phyloP scores from a whole-genome alignment of 140 eudicot species.

The Cichorium intybus region DNA sequence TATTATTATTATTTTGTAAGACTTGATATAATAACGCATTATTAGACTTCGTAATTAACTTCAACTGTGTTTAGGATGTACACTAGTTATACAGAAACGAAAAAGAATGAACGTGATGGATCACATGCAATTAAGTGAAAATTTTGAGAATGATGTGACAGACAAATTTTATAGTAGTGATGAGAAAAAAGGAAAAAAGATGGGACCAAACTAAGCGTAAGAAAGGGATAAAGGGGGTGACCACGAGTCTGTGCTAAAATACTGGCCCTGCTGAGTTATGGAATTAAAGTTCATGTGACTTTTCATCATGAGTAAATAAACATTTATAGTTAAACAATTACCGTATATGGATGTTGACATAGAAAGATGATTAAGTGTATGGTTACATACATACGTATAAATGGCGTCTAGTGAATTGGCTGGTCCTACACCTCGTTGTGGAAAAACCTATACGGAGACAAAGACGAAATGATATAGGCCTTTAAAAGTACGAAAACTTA shows the following conservation, averaged over 20 bases:
- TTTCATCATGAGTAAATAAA: conserved; percentile 4
- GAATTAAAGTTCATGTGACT: conserved; percentile 16
- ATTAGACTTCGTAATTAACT: background rate
- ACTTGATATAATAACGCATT: background rate
- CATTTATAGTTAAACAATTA: background rate
- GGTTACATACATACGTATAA: background rate
- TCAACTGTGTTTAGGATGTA: conserved; percentile 1
- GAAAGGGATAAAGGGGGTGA: conserved; percentile 32
- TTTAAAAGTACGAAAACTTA: too few species aligned
- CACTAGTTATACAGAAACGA: background rate
- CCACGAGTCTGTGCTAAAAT: conserved; percentile 23
- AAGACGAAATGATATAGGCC: too few species aligned
- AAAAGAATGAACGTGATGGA: background rate
- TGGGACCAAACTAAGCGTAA: conserved; percentile 28
- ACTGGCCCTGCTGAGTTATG: conserved; percentile 24
- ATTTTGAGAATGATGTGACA: conserved; percentile 24
- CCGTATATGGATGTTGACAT: background rate
- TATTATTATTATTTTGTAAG: too few species aligned
- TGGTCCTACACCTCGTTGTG: too few species aligned
- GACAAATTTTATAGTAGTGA: conserved; percentile 10
- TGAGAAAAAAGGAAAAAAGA: conserved; percentile 5
- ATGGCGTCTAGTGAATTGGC: background rate
- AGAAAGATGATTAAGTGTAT: background rate
- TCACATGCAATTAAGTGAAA: conserved; percentile 8
- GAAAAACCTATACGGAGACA: too few species aligned